phyloP scores from a whole-genome alignment of 2,329 filamentous ascomycete species.

The Alternaria dauci region DNA sequence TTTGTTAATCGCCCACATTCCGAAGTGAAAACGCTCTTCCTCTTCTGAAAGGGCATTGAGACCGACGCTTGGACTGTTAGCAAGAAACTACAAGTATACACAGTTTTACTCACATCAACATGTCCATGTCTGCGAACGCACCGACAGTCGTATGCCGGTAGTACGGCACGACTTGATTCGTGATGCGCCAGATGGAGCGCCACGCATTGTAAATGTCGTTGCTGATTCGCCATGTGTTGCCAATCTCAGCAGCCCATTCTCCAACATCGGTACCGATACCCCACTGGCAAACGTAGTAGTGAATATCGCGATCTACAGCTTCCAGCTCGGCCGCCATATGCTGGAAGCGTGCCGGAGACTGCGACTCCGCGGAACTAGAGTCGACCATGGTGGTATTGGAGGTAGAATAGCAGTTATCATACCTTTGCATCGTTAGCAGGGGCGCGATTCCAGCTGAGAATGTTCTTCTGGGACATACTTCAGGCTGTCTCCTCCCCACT shows the following conservation, averaged over 20 bases:
- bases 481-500: conserved; percentile 52
- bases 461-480: conserved; percentile 54
- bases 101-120: conserved; percentile 48
- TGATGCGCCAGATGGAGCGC: conserved; percentile 47
- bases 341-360: conserved; percentile 42
- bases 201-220: conserved; percentile 49
- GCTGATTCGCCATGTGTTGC: conserved; percentile 49
- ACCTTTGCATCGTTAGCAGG: conserved; percentile 49
- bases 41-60: conserved; percentile 47
- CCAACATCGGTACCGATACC: conserved; percentile 48
- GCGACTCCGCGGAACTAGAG: conserved; percentile 35
- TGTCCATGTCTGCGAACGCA: conserved; percentile 53
- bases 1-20: conserved; percentile 59
- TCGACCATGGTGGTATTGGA: conserved; percentile 50
- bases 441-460: conserved; percentile 18
- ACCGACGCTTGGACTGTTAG: conserved; percentile 40
- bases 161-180: conserved; percentile 45
- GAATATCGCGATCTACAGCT: conserved; percentile 42
- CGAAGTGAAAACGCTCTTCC: conserved; percentile 56
- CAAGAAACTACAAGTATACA: background rate
- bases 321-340: conserved; percentile 39
- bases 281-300: conserved; percentile 52
- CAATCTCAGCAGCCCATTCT: conserved; percentile 46
- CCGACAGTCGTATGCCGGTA: conserved; percentile 38
- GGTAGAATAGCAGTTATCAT: conserved; percentile 43